These are phyloP conservation scores for Taxillus chinensis DNA, from an alignment of 164 flowering plant genomes.

Conservation along the genomic window DNA sequence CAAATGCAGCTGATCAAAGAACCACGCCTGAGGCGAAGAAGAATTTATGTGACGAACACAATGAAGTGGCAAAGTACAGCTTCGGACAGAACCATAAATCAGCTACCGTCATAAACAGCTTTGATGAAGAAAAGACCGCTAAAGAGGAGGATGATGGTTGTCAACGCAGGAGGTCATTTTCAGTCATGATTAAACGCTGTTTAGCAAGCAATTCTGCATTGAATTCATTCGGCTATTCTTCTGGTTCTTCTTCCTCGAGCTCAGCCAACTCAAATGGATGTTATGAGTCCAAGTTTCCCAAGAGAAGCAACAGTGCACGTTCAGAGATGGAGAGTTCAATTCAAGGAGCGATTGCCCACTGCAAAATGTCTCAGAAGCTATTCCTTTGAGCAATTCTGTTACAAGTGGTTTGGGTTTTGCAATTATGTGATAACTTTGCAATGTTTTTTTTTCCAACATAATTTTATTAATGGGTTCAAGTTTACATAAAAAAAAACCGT, in stretches of 20 bases:
- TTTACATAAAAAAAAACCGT: no score
- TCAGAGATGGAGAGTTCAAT: constrained; percentile 45
- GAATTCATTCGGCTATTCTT: constrained; percentile 26
- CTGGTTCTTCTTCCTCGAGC: constrained; percentile 27
- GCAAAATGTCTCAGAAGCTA: constrained; percentile 56
- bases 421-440: constrained; percentile 1
- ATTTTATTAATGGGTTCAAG: constrained; percentile 5
- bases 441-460: constrained; percentile 6
- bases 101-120: background rate
- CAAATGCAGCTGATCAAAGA: constrained; percentile 18
- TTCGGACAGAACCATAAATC: constrained; percentile 22
- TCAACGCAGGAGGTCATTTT: constrained; percentile 46
- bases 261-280: constrained; percentile 30
- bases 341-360: constrained; percentile 59
- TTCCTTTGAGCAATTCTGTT: constrained; percentile 30
- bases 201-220: constrained; percentile 30
- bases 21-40: constrained; percentile 15
- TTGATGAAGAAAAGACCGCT: constrained; percentile 12
- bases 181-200: constrained; percentile 42
- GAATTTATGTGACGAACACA: constrained; percentile 5
- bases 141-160: constrained; percentile 7
- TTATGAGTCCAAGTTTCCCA: constrained; percentile 27
- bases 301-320: constrained; percentile 45
- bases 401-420: constrained; percentile 7
- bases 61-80: constrained; percentile 15